A percentile compares a stretch with the other conserved stretches of the same genome.
phyloP scores from a whole-genome alignment of 2,329 filamentous ascomycete species.

The Parasarocladium wereldwijsianum region DNA sequence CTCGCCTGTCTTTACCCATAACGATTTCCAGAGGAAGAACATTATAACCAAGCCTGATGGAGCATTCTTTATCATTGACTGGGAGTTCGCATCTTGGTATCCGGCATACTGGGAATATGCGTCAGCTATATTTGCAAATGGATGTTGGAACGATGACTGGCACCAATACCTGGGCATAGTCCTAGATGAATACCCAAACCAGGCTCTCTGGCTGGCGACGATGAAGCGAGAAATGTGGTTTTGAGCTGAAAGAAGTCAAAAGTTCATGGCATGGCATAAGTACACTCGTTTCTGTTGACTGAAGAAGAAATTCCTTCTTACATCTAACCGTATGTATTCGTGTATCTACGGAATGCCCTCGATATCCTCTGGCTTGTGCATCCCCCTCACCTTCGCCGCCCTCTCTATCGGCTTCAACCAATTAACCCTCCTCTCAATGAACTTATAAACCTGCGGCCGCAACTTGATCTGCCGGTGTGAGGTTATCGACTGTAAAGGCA shows the following conservation, averaged over 20 bases:
- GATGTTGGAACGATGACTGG: conserved; percentile 11
- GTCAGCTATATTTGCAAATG: conserved; percentile 6
- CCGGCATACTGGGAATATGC: conserved; percentile 12
- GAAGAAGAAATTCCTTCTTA: no score
- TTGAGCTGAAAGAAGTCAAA: conserved; percentile 6
- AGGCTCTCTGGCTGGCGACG: conserved; percentile 9
- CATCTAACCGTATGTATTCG: no score
- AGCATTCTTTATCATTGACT: conserved; percentile 9
- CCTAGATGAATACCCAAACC: conserved; percentile 10
- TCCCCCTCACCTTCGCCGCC: no score
- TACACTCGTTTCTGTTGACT: no score
- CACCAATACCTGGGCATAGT: conserved; percentile 8
- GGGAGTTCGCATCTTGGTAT: conserved; percentile 12
- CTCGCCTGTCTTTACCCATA: conserved; percentile 9
- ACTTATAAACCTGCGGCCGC: no score
- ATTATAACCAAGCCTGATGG: conserved; percentile 8
- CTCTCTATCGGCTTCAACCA: no score
- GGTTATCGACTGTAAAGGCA: no score
- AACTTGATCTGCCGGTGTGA: no score
- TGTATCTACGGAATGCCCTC: no score
- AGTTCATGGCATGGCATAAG: neutral
- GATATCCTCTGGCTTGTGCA: no score
- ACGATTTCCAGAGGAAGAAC: conserved; percentile 12
- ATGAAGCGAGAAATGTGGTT: conserved; percentile 9
- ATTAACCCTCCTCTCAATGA: no score